Evolutionary conservation across 257 asterid species (phyloP).

Genomic region (Thymus mandschuricus): DNA sequence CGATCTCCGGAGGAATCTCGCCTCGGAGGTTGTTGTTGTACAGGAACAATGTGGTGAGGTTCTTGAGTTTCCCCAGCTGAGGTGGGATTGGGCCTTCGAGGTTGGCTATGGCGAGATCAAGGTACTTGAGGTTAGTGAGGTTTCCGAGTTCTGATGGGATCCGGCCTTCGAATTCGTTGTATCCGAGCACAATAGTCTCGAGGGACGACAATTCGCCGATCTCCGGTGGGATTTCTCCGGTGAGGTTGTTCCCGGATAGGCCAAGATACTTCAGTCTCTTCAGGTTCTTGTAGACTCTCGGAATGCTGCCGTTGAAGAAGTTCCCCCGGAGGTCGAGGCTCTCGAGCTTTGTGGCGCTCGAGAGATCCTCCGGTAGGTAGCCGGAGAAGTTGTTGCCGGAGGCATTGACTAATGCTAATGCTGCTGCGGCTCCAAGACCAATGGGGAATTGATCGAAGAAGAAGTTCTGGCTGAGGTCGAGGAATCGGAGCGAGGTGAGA

Average conservation of each 20-base stretch:
- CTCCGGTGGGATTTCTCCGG: slow-evolving; percentile 40
- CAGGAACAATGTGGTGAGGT: slow-evolving; percentile 37
- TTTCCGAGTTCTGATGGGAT: slow-evolving; percentile 44
- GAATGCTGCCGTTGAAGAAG: slow-evolving; percentile 71
- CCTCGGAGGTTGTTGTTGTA: slow-evolving; percentile 46
- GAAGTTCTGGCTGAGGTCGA: slow-evolving; percentile 75
- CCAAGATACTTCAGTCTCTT: slow-evolving; percentile 66
- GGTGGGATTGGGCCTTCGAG: slow-evolving; percentile 42
- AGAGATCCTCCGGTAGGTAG: slow-evolving; percentile 63
- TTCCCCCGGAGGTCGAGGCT: slow-evolving; percentile 75
- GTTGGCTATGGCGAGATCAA: slow-evolving; percentile 46
- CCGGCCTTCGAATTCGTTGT: slow-evolving; percentile 42
- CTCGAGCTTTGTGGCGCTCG: slow-evolving; percentile 54
- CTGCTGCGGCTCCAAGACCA: slow-evolving; percentile 54
- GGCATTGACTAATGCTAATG: slow-evolving; percentile 50
- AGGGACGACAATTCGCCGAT: slow-evolving; percentile 34
- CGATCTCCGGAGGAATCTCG: slow-evolving; percentile 36
- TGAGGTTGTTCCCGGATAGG: slow-evolving; percentile 56
- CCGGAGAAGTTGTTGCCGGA: slow-evolving; percentile 84
- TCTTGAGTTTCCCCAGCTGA: slow-evolving; percentile 37
- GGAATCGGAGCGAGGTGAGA: slow-evolving; percentile 45
- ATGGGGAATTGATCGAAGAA: slow-evolving; percentile 52
- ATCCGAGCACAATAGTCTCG: slow-evolving; percentile 41
- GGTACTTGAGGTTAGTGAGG: slow-evolving; percentile 41
- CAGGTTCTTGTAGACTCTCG: slow-evolving; percentile 55